Base-by-base conservation (phyloP, 2,329 filamentous ascomycete genomes). In the Penicillium brevicompactum region DNA sequence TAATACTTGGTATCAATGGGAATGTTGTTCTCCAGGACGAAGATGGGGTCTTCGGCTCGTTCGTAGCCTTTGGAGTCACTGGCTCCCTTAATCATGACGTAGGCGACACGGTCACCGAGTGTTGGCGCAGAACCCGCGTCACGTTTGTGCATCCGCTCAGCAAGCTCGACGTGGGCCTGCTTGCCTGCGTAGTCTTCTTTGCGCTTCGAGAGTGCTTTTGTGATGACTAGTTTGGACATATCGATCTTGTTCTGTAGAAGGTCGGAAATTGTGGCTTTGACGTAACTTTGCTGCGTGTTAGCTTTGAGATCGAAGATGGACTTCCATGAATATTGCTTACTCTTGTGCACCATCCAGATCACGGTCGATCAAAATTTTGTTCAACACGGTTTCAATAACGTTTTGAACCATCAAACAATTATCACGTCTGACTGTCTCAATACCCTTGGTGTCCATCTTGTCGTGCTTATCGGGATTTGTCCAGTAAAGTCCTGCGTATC, bases 401-500 rank as follows among this genome's bases (percentile, higher is more conserved):
- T 90, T 97, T 75, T 97, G 93, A 14, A 97, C 94, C 56, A 99
- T 79, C 49, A 94, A 82, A 71, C 94, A 99, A 71, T 99, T 99
- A 74, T 99, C 94, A 82, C 94, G 84, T 64, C 94, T 88, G 45
- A 99, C 95, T 3, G 94, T 99, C 76, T 99, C 94, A 63, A 99
- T 97, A 82, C 94, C 94, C 74, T 99, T 99, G 57, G 91, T 97
- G 75, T 99, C 94, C 95, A 99, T 99, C 81, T 97, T 99, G 83
- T 99, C 95, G 74, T 89, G 94, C 75, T 96, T 97, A 41, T 93
- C 85, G 0, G 93, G 86, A 63, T 89, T 94, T 5, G 94, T 99
- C 92, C 92, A 99, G 78, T 91, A 97, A 31, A 99, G 77, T n/a
- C 94, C 94, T 8, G 94, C 94, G 69, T 99, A 99, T 60, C 94